Evolutionary conservation across 2,329 filamentous ascomycete genomes (phyloP), one percentile per base, ranked within the genome.

Genomic region (Aspergillus bombycis): DNA sequence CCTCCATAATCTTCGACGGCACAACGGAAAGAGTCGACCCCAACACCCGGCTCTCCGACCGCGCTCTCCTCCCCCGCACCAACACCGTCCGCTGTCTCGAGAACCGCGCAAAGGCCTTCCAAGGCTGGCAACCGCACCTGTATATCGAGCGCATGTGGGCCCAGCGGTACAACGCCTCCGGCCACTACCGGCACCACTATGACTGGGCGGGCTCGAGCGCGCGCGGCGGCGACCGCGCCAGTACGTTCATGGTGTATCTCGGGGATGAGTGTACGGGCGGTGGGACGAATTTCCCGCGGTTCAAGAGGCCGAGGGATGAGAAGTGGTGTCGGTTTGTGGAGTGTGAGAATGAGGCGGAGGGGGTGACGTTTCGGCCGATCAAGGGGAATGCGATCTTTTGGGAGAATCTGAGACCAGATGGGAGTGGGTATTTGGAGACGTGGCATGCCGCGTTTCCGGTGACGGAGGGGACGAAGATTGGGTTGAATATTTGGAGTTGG

Each of bases 401-500:
- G 87, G 83, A 85, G 76, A 89, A 89, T 72, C 78, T 88, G 62
- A 77, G 82, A 45, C 65, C 77, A 0, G 84, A 88, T 73, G 86
- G 86, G 2, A 79, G 76, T 26, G 86, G 85, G 14, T 86, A 86
- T 69, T 78, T 80, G 62, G 85, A 88, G 74, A 86, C 84, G 36
- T 86, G 86, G 80, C 87, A 89, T 80, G 85, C 86, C 50, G 86
- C 85, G 6, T 77, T 88, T 70, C 86, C 86, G 10, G 86, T 89
- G 0, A 74, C 75, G 56, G 78, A 74, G 46, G 87, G 87, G 2
- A 79, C 76, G 43, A 89, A 89, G 77, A 81, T 88, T 62, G 87
- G 86, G 0, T 73, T 89, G 75, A 89, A 89, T 75, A 87, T 89
- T 65, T 89, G 87, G 87, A 88, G 84, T 74, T 88, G 86, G 86